These are phyloP conservation scores for Trypanosoma avium DNA, from an alignment of 208 protist species.

Conservation along the genomic window DNA sequence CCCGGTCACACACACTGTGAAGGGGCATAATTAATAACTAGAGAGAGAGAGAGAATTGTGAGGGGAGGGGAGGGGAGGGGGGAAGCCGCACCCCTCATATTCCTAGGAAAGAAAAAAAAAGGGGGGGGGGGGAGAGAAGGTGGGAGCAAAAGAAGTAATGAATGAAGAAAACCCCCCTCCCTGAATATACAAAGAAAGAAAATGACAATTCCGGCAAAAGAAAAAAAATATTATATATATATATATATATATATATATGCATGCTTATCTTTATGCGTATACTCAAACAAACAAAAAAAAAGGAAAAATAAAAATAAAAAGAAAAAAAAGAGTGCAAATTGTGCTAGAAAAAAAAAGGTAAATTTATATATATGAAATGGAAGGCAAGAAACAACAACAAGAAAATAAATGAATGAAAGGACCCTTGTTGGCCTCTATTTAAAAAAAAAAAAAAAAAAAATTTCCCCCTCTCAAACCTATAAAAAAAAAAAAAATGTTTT, in stretches of 20 bases:
- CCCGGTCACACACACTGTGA: slow-evolving; percentile 9
- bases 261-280: not conserved
- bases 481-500: too few species aligned
- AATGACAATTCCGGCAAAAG: not conserved
- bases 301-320: slow-evolving; percentile 14
- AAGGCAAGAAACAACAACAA: too few species aligned
- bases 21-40: slow-evolving; percentile 22
- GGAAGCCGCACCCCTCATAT: too few species aligned
- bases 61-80: not conserved
- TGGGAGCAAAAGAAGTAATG: not conserved
- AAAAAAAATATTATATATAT: slow-evolving; percentile 14
- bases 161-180: not conserved
- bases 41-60: not conserved
- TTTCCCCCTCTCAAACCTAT: too few species aligned
- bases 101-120: not conserved
- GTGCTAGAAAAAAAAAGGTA: too few species aligned
- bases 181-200: slow-evolving; percentile 5
- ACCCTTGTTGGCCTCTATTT: too few species aligned
- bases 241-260: slow-evolving; percentile 10
- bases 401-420: too few species aligned
- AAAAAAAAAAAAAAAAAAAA: too few species aligned
- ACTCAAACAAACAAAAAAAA: not conserved
- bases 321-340: slow-evolving; percentile 5
- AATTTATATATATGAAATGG: too few species aligned
- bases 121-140: not conserved